Evolutionary conservation across 106 monocot species (phyloP).

Genomic region (Dioscorea dumetorum): DNA sequence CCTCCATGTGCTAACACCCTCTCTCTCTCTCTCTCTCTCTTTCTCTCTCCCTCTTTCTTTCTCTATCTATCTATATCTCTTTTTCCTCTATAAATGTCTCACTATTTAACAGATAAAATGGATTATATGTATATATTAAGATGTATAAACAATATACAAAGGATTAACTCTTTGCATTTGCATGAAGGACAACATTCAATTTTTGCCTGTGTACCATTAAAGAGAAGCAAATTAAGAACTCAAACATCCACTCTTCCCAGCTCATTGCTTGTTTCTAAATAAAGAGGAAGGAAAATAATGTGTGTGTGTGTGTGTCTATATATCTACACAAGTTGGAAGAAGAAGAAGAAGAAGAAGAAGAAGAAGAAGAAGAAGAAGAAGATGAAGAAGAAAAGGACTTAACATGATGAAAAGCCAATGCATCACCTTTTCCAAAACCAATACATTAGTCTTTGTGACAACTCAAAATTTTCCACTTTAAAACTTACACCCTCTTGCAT

Average conservation of each 20-base stretch:
- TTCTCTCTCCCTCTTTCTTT: too few relatives aligned
- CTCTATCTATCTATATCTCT: too few relatives aligned
- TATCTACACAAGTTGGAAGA: background rate
- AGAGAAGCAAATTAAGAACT: background rate
- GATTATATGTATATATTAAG: too few relatives aligned
- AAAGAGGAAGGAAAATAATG: background rate
- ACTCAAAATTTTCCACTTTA: background rate
- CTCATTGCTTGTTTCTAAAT: too few relatives aligned
- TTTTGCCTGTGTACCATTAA: background rate
- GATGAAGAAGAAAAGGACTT: background rate
- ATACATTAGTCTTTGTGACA: background rate
- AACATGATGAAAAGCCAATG: slow-evolving; percentile 1
- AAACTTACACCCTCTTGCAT: background rate
- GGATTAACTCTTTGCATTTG: too few relatives aligned
- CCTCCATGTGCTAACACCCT: too few relatives aligned
- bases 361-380: background rate
- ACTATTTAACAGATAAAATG: too few relatives aligned
- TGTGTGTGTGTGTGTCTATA: too few relatives aligned
- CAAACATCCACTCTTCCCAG: too few relatives aligned
- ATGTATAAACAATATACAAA: too few relatives aligned
- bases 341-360: background rate
- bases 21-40: too few relatives aligned
- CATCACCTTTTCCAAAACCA: background rate
- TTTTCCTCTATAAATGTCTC: too few relatives aligned
- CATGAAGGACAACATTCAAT: background rate